These are phyloP conservation scores for Laetiporus sulphureus DNA, from an alignment of 1,284 basidiomycete genomes.

Conservation along the genomic window DNA sequence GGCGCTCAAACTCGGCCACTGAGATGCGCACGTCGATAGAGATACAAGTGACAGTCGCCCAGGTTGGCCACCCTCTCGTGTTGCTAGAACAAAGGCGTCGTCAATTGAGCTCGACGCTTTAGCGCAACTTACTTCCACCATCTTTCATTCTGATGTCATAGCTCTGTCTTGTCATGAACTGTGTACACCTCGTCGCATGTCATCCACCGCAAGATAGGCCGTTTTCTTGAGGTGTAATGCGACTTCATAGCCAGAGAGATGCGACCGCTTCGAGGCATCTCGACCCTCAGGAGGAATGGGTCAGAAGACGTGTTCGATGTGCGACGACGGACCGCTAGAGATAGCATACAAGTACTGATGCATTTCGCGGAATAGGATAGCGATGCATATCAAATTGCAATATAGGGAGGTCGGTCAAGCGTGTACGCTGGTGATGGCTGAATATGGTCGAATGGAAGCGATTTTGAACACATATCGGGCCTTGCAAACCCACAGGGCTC, in stretches of 20 bases:
- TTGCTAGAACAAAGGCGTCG: too few species aligned
- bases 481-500: constrained; percentile 5
- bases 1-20: constrained; percentile 59
- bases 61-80: too few species aligned
- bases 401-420: constrained; percentile 39
- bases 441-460: constrained; percentile 69
- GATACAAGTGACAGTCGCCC: too few species aligned
- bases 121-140: constrained; percentile 69
- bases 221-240: constrained; percentile 93
- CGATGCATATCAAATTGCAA: constrained; percentile 72
- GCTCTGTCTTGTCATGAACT: constrained; percentile 35
- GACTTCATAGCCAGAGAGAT: constrained; percentile 86
- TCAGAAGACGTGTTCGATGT: constrained; percentile 63
- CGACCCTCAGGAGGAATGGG: constrained; percentile 40
- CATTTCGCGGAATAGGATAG: constrained; percentile 54
- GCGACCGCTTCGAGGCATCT: constrained; percentile 61
- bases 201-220: constrained; percentile 93
- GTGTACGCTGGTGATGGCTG: constrained; percentile 38
- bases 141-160: constrained; percentile 72
- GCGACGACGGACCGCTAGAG: constrained; percentile 35
- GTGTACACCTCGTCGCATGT: constrained; percentile 40
- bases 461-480: constrained; percentile 29
- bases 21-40: too few species aligned
- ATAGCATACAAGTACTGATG: constrained; percentile 67
- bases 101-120: too few species aligned